Percentiles rank a stretch among this genome's conserved stretches.
Conservation (phyloP, 129 eudicot genomes). For the Pseudognaphalium luteoalbum region DNA sequence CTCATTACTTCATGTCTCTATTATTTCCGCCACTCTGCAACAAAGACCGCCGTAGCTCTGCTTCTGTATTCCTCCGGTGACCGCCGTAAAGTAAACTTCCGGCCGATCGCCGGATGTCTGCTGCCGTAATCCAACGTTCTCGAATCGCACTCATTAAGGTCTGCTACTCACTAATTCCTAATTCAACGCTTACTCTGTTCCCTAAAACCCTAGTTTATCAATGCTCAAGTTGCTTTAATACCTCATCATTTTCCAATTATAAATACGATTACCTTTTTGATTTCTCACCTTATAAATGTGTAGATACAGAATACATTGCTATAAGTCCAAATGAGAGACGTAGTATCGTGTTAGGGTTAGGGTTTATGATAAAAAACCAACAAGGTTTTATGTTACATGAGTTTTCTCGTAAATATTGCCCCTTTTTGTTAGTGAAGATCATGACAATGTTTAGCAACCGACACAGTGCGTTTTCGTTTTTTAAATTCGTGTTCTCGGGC, state of each 20-base stretch:
- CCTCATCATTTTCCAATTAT: conserved; percentile 23
- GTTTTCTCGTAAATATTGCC: conserved; percentile 56
- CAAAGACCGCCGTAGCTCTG: not conserved
- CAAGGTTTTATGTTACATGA: conserved; percentile 27
- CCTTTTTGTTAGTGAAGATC: conserved; percentile 54
- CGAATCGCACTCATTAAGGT: conserved; percentile 43
- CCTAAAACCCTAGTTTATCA: conserved; percentile 26
- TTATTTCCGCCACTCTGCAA: conserved; percentile 32
- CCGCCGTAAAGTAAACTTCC: not conserved
- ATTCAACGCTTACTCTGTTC: conserved; percentile 16
- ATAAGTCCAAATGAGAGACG: conserved; percentile 70
- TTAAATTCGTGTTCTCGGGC: conserved; percentile 50
- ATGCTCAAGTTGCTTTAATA: conserved; percentile 31
- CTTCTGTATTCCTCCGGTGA: not conserved
- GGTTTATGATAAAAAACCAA: conserved; percentile 48
- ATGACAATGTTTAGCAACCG: conserved; percentile 50
- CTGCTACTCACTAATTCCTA: conserved; percentile 28
- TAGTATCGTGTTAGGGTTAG: conserved; percentile 50
- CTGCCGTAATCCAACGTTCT: conserved; percentile 38
- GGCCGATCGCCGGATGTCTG: conserved; percentile 54
- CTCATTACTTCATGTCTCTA: not conserved
- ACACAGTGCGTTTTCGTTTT: conserved; percentile 58
- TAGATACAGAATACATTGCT: conserved; percentile 17
- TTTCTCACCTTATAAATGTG: conserved; percentile 46
- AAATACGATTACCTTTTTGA: conserved; percentile 47